Conservation (phyloP, 805 yeast species). For the Naumovozyma castellii region DNA sequence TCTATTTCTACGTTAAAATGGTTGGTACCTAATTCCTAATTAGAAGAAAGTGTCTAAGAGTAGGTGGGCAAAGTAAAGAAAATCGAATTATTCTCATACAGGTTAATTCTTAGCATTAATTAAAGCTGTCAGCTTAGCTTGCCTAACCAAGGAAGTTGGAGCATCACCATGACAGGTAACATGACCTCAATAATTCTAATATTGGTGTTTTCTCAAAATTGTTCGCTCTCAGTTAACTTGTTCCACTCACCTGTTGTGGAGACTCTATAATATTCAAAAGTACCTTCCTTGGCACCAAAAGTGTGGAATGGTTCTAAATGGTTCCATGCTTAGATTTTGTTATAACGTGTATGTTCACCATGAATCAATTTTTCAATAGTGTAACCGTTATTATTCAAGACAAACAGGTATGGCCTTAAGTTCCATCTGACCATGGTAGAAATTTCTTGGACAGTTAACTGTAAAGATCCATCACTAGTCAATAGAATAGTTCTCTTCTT, state of each 20-base stretch:
- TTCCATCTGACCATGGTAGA: constrained; percentile 61
- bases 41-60: no score
- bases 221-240: constrained; percentile 36
- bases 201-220: constrained; percentile 46
- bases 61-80: no score
- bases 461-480: constrained; percentile 70
- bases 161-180: constrained; percentile 65
- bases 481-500: constrained; percentile 53
- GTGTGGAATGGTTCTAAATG: constrained; percentile 47
- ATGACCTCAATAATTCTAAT: constrained; percentile 59
- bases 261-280: constrained; percentile 47
- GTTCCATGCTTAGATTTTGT: constrained; percentile 61
- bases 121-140: constrained; percentile 53
- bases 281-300: constrained; percentile 40
- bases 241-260: constrained; percentile 51
- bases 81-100: no score
- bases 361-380: constrained; percentile 69
- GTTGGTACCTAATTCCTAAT: no score
- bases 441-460: constrained; percentile 65
- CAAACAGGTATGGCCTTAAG: constrained; percentile 57
- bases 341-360: constrained; percentile 56
- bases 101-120: constrained; percentile 37
- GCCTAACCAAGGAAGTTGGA: constrained; percentile 53
- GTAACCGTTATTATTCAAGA: constrained; percentile 65
- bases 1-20: no score